Percentiles rank a stretch among this genome's conserved stretches.
Conservation (phyloP, 1,284 basidiomycete genomes). For the Ganoderma boninense region DNA sequence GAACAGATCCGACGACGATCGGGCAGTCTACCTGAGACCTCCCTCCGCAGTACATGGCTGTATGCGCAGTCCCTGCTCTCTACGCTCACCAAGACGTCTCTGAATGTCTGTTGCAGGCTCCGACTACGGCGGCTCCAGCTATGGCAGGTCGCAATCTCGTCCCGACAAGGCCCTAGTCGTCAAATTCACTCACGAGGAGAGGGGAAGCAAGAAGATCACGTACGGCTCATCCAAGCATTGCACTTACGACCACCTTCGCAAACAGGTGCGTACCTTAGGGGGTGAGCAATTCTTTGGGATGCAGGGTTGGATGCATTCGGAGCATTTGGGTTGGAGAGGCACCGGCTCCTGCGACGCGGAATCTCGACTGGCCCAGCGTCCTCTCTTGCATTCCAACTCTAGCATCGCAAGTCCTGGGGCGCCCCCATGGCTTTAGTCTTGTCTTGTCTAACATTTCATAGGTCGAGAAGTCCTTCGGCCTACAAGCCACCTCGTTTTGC, state of each 20-base stretch:
- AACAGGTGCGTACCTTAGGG: conserved; percentile 58
- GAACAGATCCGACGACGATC: not conserved
- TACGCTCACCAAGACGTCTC: conserved; percentile 25
- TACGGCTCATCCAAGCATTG: conserved; percentile 82
- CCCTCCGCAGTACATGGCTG: not conserved
- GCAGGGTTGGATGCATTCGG: not conserved
- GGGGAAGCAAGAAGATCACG: conserved; percentile 72
- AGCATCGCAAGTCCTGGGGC: not conserved
- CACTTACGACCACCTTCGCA: conserved; percentile 73
- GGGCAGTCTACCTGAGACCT: not conserved
- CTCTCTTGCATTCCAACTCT: not conserved
- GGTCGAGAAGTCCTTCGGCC: conserved; percentile 27
- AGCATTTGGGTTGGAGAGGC: not conserved
- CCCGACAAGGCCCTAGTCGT: conserved; percentile 77
- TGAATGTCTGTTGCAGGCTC: conserved; percentile 39
- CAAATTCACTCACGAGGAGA: conserved; percentile 81
- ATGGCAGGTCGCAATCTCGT: conserved; percentile 38
- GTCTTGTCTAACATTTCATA: conserved; percentile 61
- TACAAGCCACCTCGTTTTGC: conserved; percentile 21
- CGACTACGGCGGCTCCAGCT: conserved; percentile 40
- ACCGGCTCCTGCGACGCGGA: too few relatives aligned
- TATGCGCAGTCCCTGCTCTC: conserved; percentile 31
- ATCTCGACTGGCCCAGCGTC: too few relatives aligned
- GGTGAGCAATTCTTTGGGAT: not conserved
- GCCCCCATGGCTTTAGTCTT: conserved; percentile 40